Conservation (phyloP, 2,329 filamentous ascomycete genomes). For the Trichoderma asperellum region DNA sequence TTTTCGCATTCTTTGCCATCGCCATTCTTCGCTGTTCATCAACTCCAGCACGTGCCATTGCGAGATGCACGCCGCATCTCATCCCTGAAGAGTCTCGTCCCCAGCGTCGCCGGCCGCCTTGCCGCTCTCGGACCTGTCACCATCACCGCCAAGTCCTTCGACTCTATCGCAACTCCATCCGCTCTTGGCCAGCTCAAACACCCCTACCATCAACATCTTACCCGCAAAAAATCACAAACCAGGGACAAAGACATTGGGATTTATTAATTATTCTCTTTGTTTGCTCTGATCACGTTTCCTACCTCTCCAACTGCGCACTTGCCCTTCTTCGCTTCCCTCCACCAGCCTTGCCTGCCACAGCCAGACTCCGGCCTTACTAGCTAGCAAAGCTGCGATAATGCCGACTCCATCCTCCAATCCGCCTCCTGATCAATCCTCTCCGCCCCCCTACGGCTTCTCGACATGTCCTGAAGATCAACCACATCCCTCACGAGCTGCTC, state of each 20-base stretch:
- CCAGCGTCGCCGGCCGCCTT: constrained; percentile 17
- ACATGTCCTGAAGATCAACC: constrained; percentile 51
- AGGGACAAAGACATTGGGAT: background rate
- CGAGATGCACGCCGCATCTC: constrained; percentile 23
- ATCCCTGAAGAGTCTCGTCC: constrained; percentile 17
- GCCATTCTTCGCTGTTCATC: background rate
- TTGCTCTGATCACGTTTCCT: background rate
- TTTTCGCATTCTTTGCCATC: constrained; percentile 15
- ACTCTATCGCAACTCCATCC: constrained; percentile 20
- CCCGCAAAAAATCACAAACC: background rate
- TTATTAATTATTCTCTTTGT: background rate
- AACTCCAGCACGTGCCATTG: constrained; percentile 2
- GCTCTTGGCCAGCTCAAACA: constrained; percentile 17
- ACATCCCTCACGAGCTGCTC: constrained; percentile 35
- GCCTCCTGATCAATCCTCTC: constrained; percentile 44
- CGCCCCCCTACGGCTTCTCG: constrained; percentile 45
- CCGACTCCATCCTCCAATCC: constrained; percentile 52
- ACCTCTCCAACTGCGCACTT: background rate
- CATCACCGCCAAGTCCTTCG: constrained; percentile 21
- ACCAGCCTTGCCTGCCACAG: constrained; percentile 2
- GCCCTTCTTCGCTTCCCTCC: background rate
- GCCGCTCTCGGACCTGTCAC: background rate
- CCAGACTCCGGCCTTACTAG: background rate
- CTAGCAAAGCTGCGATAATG: constrained; percentile 41
- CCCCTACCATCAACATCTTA: constrained; percentile 2